phyloP scores from a whole-genome alignment of 2,329 filamentous ascomycete genomes.

The Calonectria honghensis region DNA sequence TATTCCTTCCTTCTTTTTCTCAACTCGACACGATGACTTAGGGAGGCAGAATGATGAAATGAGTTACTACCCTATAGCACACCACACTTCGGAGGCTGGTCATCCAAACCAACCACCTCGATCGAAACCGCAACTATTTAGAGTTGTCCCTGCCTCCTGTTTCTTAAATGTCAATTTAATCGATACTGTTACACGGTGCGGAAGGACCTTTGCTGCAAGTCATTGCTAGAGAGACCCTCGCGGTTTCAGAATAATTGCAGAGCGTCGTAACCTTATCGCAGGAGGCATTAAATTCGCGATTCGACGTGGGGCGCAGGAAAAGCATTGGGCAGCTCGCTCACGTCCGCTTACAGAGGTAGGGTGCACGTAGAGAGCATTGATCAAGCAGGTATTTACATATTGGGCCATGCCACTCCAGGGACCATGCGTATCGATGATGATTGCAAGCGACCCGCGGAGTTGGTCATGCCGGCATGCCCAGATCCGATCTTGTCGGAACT shows the following conservation, averaged over 20 bases:
- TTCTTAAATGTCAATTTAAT: not conserved
- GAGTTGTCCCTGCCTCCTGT: not conserved
- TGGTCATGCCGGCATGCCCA: not conserved
- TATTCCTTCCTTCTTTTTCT: not conserved
- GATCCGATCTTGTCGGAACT: not conserved
- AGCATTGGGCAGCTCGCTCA: not conserved
- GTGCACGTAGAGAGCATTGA: constrained; percentile 12
- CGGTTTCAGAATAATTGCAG: constrained; percentile 18
- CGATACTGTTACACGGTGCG: not conserved
- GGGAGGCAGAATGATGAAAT: not conserved
- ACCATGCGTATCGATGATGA: not conserved
- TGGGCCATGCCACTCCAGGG: not conserved
- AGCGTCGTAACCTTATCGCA: constrained; percentile 9
- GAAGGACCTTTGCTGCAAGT: not conserved
- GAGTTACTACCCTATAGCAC: not conserved
- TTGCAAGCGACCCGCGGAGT: not conserved
- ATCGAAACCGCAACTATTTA: not conserved
- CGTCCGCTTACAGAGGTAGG: not conserved
- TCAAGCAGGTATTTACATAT: not conserved
- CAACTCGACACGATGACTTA: not conserved
- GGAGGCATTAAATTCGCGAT: constrained; percentile 27
- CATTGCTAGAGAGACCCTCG: constrained; percentile 1
- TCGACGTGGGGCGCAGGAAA: constrained; percentile 15
- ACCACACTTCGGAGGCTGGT: not conserved
- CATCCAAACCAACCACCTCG: not conserved